Conservation (phyloP, 495 filamentous ascomycete genomes). For the Thozetella sp. region DNA sequence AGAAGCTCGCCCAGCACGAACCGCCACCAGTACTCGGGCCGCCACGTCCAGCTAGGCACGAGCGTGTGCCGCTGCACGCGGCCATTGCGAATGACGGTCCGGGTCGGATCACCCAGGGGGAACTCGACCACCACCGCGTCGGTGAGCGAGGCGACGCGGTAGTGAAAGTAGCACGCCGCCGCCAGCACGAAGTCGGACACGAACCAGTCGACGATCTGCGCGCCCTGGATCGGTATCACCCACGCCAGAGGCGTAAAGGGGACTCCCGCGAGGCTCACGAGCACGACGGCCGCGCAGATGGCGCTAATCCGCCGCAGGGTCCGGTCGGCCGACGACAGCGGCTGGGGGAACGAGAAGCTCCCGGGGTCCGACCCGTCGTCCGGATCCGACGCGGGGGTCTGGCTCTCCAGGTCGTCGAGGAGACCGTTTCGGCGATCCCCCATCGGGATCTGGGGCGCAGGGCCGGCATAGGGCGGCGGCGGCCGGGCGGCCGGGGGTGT, state of each 20-base stretch:
- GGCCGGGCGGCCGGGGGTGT: too few relatives aligned
- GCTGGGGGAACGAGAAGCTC: neutral
- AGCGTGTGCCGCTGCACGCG: neutral
- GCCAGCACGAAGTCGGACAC: neutral
- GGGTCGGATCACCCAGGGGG: neutral
- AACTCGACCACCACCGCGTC: neutral
- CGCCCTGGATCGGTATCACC: neutral
- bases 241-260: neutral
- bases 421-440: too few relatives aligned
- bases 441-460: too few relatives aligned
- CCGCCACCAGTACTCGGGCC: neutral
- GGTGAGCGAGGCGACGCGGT: neutral
- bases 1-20: neutral
- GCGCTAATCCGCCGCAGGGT: neutral
- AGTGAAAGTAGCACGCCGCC: neutral
- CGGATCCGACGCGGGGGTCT: too few relatives aligned
- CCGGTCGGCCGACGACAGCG: neutral
- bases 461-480: too few relatives aligned
- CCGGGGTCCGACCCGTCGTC: too few relatives aligned
- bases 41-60: neutral
- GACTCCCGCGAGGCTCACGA: neutral
- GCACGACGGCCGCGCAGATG: neutral
- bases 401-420: too few relatives aligned
- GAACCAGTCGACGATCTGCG: neutral
- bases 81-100: neutral